phyloP scores from a whole-genome alignment of 2,329 filamentous ascomycete genomes.

The Incumbomyces delicatus region DNA sequence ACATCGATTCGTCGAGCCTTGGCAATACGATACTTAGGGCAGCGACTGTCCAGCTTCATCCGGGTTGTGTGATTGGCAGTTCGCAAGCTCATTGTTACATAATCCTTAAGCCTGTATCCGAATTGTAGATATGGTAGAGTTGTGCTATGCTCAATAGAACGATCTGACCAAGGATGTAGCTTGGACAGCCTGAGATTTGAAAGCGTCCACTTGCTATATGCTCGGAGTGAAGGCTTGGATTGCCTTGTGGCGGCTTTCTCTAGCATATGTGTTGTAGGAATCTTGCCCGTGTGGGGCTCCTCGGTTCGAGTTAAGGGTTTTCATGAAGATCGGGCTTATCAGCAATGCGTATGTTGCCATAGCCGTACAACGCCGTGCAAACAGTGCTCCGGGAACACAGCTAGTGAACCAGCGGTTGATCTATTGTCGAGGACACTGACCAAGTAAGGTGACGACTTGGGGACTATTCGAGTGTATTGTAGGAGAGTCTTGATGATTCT shows the following conservation, averaged over 20 bases:
- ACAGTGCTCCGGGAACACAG: too few relatives aligned
- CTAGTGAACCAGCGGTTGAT: too few relatives aligned
- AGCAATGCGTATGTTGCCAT: too few relatives aligned
- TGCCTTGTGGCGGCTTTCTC: slow-evolving; percentile 10
- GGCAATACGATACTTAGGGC: slow-evolving; percentile 59
- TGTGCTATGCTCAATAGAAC: slow-evolving; percentile 58
- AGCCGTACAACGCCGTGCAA: too few relatives aligned
- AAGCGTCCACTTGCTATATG: slow-evolving; percentile 44
- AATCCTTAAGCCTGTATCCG: slow-evolving; percentile 65
- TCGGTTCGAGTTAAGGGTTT: too few relatives aligned
- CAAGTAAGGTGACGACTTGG: too few relatives aligned
- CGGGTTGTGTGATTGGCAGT: slow-evolving; percentile 56
- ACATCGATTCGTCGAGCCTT: slow-evolving; percentile 60
- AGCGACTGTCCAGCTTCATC: slow-evolving; percentile 78
- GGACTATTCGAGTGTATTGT: too few relatives aligned
- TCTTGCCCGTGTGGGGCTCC: too few relatives aligned
- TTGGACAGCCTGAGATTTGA: slow-evolving; percentile 50
- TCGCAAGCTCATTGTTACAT: slow-evolving; percentile 69
- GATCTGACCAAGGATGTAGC: slow-evolving; percentile 54
- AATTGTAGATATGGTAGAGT: slow-evolving; percentile 72
- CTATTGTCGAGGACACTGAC: too few relatives aligned
- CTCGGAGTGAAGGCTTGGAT: slow-evolving; percentile 9
- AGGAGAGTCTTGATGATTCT: too few relatives aligned
- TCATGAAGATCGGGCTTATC: too few relatives aligned
- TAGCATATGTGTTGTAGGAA: slow-evolving; percentile 11